Percentiles rank a stretch among this genome's conserved stretches.
These are phyloP conservation scores for Calonectria fujianensis DNA, from an alignment of 2,329 filamentous ascomycete genomes.

Conservation along the genomic window DNA sequence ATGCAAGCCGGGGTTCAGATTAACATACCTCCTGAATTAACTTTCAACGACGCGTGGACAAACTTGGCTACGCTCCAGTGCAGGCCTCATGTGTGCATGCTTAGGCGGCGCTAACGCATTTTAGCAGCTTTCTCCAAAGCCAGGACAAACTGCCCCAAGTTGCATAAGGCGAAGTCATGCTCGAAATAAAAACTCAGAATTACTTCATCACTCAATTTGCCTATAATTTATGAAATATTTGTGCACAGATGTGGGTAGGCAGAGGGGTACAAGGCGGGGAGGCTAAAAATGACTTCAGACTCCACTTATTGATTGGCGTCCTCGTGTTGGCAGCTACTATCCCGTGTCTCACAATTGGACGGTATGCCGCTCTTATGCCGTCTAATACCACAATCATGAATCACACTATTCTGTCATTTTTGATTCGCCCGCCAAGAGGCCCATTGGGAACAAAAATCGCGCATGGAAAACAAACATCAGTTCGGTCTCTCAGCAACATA, in stretches of 20 bases:
- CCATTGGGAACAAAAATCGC: neutral
- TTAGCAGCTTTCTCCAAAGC: neutral
- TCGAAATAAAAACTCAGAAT: neutral
- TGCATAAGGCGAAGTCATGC: neutral
- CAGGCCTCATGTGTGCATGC: neutral
- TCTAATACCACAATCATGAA: neutral
- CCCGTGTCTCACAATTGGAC: neutral
- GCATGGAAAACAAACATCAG: neutral
- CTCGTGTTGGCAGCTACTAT: neutral
- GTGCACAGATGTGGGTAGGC: neutral
- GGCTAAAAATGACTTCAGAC: neutral
- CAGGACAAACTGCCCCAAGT: neutral
- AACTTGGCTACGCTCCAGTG: neutral
- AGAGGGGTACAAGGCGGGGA: neutral
- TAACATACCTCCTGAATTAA: neutral
- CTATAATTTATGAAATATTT: neutral
- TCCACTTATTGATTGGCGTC: neutral
- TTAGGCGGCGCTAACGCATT: neutral
- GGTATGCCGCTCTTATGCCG: neutral
- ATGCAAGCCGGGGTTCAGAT: neutral
- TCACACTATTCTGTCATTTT: neutral
- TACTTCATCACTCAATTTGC: neutral
- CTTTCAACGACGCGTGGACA: neutral
- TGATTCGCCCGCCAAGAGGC: neutral
- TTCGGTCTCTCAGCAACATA: neutral